These are phyloP conservation scores for Dactylorhiza incarnata DNA, from an alignment of 106 monocot species.

Conservation along the genomic window DNA sequence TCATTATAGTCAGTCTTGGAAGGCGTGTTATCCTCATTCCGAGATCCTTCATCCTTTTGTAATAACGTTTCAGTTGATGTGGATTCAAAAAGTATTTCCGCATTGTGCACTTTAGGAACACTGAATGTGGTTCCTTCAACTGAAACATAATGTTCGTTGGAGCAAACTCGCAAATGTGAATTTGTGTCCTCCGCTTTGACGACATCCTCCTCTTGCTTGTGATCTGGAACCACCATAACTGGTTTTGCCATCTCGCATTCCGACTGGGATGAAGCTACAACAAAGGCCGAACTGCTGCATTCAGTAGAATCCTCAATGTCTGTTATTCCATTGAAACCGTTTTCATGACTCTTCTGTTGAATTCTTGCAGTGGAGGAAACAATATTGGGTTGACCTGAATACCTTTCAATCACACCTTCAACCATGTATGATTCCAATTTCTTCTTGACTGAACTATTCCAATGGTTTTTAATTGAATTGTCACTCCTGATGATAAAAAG, in stretches of 20 bases:
- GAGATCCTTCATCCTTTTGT: constrained; percentile 12
- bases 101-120: constrained; percentile 10
- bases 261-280: constrained; percentile 30
- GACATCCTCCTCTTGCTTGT: too few relatives aligned
- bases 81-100: constrained; percentile 7
- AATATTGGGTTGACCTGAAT: not conserved
- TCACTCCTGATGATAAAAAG: constrained; percentile 37
- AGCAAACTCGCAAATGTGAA: not conserved
- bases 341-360: constrained; percentile 30
- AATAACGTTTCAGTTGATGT: constrained; percentile 10
- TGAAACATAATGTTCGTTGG: constrained; percentile 16
- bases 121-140: constrained; percentile 7
- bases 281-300: constrained; percentile 31
- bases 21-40: constrained; percentile 11
- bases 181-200: too few relatives aligned
- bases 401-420: constrained; percentile 60
- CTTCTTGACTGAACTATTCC: constrained; percentile 98
- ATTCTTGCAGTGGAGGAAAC: constrained; percentile 15
- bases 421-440: constrained; percentile 63
- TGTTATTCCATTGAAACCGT: constrained; percentile 15
- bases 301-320: constrained; percentile 55
- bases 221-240: not conserved
- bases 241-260: constrained; percentile 30
- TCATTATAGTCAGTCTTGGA: constrained; percentile 2
- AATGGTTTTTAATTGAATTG: constrained; percentile 98